Conservation (phyloP, 805 yeast species). For the Barnettozyma sucrosica region DNA sequence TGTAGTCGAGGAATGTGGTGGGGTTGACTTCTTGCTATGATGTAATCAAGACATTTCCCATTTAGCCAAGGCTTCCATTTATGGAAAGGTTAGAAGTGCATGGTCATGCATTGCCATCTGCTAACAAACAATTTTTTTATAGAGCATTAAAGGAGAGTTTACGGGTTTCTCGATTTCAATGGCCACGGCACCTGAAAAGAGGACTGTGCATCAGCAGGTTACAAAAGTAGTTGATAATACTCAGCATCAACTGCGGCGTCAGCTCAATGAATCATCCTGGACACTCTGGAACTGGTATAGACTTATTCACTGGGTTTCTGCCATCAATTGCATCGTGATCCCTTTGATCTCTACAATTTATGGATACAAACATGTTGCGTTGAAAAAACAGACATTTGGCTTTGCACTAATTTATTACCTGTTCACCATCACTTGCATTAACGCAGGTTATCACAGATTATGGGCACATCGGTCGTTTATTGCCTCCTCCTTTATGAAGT, state of each 20-base stretch:
- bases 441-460: constrained; percentile 79
- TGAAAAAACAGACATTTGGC: constrained; percentile 44
- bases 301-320: constrained; percentile 59
- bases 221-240: constrained; percentile 8
- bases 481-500: constrained; percentile 39
- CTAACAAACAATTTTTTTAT: no score
- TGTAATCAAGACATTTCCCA: not conserved
- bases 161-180: not conserved
- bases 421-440: constrained; percentile 63
- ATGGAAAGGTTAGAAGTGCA: not conserved
- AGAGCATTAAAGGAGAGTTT: not conserved
- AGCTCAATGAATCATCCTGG: constrained; percentile 31
- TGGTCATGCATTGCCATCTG: not conserved
- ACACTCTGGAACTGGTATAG: constrained; percentile 66
- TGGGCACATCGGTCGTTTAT: constrained; percentile 60
- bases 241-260: constrained; percentile 15
- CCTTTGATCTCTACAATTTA: constrained; percentile 46
- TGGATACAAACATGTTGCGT: constrained; percentile 36
- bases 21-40: not conserved
- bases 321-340: constrained; percentile 46
- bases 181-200: constrained; percentile 4
- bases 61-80: not conserved
- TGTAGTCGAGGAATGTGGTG: not conserved
- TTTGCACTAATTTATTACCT: constrained; percentile 52
- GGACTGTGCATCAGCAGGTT: constrained; percentile 4